phyloP scores from a whole-genome alignment of 257 asterid genomes.

The Nicotiana paniculata region DNA sequence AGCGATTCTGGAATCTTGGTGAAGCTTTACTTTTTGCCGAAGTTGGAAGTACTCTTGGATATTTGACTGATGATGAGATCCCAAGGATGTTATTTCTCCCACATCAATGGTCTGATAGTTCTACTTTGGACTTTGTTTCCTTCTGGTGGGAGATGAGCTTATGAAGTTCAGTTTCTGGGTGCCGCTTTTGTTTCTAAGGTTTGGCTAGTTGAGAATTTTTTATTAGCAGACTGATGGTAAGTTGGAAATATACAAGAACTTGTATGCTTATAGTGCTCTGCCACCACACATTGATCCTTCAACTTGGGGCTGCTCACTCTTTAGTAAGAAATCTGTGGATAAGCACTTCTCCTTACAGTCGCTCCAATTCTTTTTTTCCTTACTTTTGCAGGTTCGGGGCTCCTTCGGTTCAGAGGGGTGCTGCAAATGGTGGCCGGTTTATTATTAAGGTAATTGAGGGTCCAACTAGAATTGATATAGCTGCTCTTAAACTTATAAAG shows the following conservation, averaged over 20 bases:
- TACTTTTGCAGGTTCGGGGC: slow-evolving; percentile 50
- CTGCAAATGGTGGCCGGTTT: slow-evolving; percentile 42
- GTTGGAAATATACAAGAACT: not conserved
- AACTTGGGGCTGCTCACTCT: not conserved
- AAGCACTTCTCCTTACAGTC: slow-evolving; percentile 3
- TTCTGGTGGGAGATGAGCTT: slow-evolving; percentile 3
- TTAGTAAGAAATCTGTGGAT: not conserved
- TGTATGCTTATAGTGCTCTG: not conserved
- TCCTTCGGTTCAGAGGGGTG: slow-evolving; percentile 32
- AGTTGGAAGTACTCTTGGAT: not conserved
- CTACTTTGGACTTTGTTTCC: not conserved
- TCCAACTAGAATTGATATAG: not conserved
- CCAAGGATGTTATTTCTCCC: not conserved
- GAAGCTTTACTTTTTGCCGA: not conserved
- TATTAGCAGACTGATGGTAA: not conserved
- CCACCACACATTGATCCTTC: not conserved
- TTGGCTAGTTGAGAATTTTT: slow-evolving; percentile 12
- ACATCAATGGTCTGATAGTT: not conserved
- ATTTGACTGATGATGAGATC: not conserved
- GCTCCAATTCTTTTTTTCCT: slow-evolving; percentile 26
- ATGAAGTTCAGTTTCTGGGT: not conserved
- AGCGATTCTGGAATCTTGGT: not conserved
- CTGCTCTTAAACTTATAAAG: not conserved
- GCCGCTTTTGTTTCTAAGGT: not conserved
- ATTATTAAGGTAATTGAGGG: slow-evolving; percentile 40